phyloP scores from a whole-genome alignment of 2,329 filamentous ascomycete genomes.

The Huntiella bhutanensis region DNA sequence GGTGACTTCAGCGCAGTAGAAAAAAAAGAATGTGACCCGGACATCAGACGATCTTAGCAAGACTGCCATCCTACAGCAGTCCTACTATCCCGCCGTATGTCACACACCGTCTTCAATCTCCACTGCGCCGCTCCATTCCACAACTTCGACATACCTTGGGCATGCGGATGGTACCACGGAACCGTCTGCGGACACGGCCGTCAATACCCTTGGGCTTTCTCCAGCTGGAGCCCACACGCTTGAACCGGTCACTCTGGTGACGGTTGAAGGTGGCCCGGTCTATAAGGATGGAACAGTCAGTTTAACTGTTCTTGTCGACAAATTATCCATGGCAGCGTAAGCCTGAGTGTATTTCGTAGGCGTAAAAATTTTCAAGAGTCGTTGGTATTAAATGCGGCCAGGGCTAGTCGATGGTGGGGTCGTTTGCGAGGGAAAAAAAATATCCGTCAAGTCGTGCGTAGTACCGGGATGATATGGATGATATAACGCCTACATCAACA shows the following conservation, averaged over 20 bases:
- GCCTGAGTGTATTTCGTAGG: too few species aligned
- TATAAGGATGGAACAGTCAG: slow-evolving; percentile 23
- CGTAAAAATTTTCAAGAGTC: too few species aligned
- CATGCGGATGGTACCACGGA: slow-evolving; percentile 91
- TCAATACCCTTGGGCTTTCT: slow-evolving; percentile 99
- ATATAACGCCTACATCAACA: too few species aligned
- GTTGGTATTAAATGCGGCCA: too few species aligned
- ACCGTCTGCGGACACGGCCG: slow-evolving; percentile 90
- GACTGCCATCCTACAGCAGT: too few species aligned
- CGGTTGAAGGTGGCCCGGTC: slow-evolving; percentile 89
- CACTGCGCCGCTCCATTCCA: neutral
- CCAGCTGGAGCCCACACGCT: slow-evolving; percentile 77
- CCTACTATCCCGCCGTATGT: too few species aligned
- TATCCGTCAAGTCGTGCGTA: neutral
- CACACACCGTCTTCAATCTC: neutral
- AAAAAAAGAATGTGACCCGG: neutral
- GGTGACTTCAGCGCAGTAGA: neutral
- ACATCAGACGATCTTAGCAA: neutral
- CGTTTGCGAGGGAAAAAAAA: too few species aligned
- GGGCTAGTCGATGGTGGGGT: too few species aligned
- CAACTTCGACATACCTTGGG: slow-evolving; percentile 61
- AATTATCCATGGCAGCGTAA: too few species aligned
- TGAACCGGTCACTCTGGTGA: slow-evolving; percentile 96
- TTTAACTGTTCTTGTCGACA: slow-evolving; percentile 5
- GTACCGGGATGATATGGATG: neutral